Percentiles rank a stretch among this genome's conserved stretches.
These are phyloP conservation scores for Skeletonema grethae DNA, from an alignment of 108 stramenopile species.

Conservation along the genomic window DNA sequence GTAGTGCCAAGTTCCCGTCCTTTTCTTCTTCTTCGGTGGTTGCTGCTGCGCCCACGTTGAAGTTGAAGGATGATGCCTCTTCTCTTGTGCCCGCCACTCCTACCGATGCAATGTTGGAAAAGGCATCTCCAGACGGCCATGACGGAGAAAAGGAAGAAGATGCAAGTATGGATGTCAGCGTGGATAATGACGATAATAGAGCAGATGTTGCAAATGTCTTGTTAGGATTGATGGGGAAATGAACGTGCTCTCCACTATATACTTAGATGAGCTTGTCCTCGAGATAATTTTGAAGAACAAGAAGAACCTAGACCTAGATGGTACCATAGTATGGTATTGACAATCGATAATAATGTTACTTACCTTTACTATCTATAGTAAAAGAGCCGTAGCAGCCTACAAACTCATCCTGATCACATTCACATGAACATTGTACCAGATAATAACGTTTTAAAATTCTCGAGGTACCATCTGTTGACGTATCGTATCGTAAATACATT, in stretches of 20 bases:
- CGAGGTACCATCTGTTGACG: too few relatives aligned
- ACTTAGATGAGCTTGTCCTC: too few relatives aligned
- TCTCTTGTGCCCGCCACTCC: background rate
- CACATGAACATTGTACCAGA: too few relatives aligned
- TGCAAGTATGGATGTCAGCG: background rate
- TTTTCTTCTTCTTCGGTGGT: background rate
- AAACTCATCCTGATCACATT: too few relatives aligned
- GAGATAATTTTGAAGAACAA: too few relatives aligned
- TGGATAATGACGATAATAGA: background rate
- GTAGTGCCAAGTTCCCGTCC: background rate
- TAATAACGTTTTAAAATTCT: too few relatives aligned
- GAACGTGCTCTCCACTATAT: background rate
- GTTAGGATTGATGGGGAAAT: background rate
- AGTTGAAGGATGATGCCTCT: background rate
- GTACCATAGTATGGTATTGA: too few relatives aligned
- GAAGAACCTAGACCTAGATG: too few relatives aligned
- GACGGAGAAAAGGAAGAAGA: background rate
- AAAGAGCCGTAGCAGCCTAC: too few relatives aligned
- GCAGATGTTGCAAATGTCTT: background rate
- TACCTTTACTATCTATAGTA: too few relatives aligned
- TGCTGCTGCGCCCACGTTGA: background rate
- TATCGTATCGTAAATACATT: too few relatives aligned
- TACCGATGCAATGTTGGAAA: background rate
- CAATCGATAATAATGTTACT: too few relatives aligned
- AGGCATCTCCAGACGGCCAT: background rate